Evolutionary conservation across 2,329 filamentous ascomycete genomes (phyloP).

Genomic region (Orbilia ellipsospora): DNA sequence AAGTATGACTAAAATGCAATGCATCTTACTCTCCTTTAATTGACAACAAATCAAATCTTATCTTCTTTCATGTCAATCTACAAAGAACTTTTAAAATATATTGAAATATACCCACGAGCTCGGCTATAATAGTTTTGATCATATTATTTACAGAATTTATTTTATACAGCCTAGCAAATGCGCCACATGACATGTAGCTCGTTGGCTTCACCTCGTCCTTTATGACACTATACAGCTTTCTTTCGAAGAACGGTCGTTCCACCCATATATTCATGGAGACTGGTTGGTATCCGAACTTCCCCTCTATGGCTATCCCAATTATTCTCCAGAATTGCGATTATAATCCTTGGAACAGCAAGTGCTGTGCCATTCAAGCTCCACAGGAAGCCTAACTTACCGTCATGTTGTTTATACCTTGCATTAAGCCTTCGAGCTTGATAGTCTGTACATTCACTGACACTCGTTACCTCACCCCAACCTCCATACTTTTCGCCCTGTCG

Average conservation of each 20-base stretch:
- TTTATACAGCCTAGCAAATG: no score
- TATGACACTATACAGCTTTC: background rate
- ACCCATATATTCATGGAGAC: slow-evolving; percentile 85
- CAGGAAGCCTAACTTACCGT: slow-evolving; percentile 75
- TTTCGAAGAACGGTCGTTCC: slow-evolving; percentile 73
- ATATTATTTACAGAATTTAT: no score
- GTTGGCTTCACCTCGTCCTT: no score
- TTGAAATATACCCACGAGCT: no score
- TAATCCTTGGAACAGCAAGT: slow-evolving; percentile 85
- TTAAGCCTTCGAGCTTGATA: slow-evolving; percentile 88
- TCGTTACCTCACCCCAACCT: slow-evolving; percentile 89
- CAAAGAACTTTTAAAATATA: no score
- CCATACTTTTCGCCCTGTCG: slow-evolving; percentile 74
- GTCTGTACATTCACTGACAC: slow-evolving; percentile 89
- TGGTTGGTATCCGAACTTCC: slow-evolving; percentile 80
- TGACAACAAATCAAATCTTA: background rate
- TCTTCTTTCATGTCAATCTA: no score
- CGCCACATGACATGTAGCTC: no score
- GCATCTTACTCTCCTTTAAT: background rate
- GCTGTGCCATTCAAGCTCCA: slow-evolving; percentile 96
- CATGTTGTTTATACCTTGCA: slow-evolving; percentile 73
- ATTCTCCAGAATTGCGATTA: slow-evolving; percentile 90
- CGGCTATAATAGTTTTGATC: no score
- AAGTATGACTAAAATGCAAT: slow-evolving; percentile 72
- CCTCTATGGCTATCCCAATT: slow-evolving; percentile 80